Evolutionary conservation across 305 asterid species (phyloP).

Genomic region (Withania somnifera): DNA sequence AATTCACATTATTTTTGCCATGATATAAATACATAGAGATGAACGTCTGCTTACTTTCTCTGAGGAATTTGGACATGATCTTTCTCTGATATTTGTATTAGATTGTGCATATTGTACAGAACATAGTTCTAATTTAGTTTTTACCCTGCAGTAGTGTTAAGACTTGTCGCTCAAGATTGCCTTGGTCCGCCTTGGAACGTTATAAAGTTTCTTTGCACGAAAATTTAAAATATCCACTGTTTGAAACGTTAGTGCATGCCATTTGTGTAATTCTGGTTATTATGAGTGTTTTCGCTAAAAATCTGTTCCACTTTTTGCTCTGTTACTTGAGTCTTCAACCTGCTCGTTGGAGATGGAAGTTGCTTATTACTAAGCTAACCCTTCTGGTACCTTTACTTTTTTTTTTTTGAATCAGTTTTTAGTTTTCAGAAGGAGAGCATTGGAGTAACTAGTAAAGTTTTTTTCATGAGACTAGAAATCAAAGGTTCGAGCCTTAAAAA

Average conservation of each 20-base stretch:
- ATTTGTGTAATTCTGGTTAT: neutral
- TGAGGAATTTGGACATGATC: conserved; percentile 12
- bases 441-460: no score
- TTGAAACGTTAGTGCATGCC: neutral
- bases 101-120: conserved; percentile 38
- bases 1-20: conserved; percentile 13
- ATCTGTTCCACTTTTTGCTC: neutral
- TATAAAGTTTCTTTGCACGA: neutral
- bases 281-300: neutral
- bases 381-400: neutral
- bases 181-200: neutral
- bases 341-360: neutral
- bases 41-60: conserved; percentile 9
- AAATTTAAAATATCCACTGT: neutral
- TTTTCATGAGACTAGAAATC: no score
- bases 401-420: neutral
- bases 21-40: conserved; percentile 8
- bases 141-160: neutral
- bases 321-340: neutral
- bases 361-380: neutral
- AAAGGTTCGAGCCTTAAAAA: no score
- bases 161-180: neutral
- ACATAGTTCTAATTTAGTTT: conserved; percentile 13
- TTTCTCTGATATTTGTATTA: conserved; percentile 13
- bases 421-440: no score